Evolutionary conservation across 495 filamentous ascomycete genomes (phyloP).

Genomic region (Terfezia claveryi): DNA sequence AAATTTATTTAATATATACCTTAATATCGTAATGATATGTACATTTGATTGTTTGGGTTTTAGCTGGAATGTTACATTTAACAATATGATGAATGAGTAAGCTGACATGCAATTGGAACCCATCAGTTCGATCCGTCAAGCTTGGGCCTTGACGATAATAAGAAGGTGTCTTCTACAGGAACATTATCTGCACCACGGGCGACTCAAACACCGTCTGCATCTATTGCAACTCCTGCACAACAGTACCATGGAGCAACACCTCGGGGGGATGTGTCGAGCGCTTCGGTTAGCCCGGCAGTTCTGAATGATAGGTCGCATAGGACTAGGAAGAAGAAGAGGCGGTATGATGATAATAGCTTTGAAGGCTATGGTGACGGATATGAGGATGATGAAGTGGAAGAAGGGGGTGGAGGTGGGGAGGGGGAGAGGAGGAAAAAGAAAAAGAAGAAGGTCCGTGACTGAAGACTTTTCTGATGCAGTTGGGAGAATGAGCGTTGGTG

Average conservation of each 20-base stretch:
- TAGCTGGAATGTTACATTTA: conserved; percentile 5
- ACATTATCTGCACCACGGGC: conserved; percentile 3
- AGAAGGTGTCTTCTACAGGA: conserved; percentile 12
- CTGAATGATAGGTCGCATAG: conserved; percentile 24
- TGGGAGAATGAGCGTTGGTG: too few relatives aligned
- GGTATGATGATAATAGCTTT: conserved; percentile 46
- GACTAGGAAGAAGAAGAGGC: conserved; percentile 30
- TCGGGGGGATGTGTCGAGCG: conserved; percentile 17
- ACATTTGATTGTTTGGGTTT: conserved; percentile 1
- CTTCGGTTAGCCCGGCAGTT: conserved; percentile 11
- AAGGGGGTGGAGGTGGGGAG: conserved; percentile 17
- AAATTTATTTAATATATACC: too few relatives aligned
- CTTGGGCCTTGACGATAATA: conserved; percentile 36
- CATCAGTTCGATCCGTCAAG: conserved; percentile 21
- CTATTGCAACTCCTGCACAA: conserved; percentile 10
- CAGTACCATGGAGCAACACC: conserved; percentile 19
- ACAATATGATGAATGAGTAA: too few relatives aligned
- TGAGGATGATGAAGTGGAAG: conserved; percentile 28
- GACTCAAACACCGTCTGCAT: conserved; percentile 9
- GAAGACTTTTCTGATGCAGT: too few relatives aligned
- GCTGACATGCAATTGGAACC: too few relatives aligned
- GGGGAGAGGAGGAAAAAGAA: conserved; percentile 21
- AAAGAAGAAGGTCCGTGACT: conserved; percentile 18
- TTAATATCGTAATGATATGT: not conserved
- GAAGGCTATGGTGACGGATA: conserved; percentile 43